Evolutionary conservation across 2,329 filamentous ascomycete genomes (phyloP).

Genomic region (Rhynchosporium graminicola): DNA sequence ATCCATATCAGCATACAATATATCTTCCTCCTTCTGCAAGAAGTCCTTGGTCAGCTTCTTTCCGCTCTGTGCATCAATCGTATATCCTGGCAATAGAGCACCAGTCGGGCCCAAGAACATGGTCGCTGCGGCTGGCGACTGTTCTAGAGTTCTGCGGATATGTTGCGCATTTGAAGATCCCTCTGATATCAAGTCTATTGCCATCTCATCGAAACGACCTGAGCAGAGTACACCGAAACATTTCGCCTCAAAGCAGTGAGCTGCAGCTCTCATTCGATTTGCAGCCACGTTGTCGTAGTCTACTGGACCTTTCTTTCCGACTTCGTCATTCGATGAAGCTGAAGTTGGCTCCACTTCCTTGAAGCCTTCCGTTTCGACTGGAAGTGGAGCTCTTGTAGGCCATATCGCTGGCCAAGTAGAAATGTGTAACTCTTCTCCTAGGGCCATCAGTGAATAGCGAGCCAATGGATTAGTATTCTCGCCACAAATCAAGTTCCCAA

Average conservation of each 20-base stretch:
- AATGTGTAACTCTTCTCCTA: slow-evolving; percentile 57
- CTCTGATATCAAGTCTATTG: background rate
- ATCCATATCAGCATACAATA: slow-evolving; percentile 54
- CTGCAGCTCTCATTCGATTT: slow-evolving; percentile 52
- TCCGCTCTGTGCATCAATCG: slow-evolving; percentile 33
- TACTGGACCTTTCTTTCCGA: background rate
- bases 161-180: background rate
- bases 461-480: slow-evolving; percentile 61
- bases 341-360: no score
- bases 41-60: slow-evolving; percentile 39
- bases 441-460: slow-evolving; percentile 53
- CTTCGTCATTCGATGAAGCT: slow-evolving; percentile 3
- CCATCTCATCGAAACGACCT: slow-evolving; percentile 29
- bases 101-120: slow-evolving; percentile 56
- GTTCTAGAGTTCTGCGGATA: background rate
- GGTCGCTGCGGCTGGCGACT: slow-evolving; percentile 43
- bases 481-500: slow-evolving; percentile 55
- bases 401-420: slow-evolving; percentile 57
- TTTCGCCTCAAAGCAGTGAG: slow-evolving; percentile 60
- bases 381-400: slow-evolving; percentile 46
- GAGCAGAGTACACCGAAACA: slow-evolving; percentile 55
- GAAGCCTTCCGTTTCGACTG: background rate
- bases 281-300: slow-evolving; percentile 57
- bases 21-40: slow-evolving; percentile 49
- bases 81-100: slow-evolving; percentile 43